phyloP scores from a whole-genome alignment of 2,329 filamentous ascomycete genomes.

The Pestalotiopsis sp. region DNA sequence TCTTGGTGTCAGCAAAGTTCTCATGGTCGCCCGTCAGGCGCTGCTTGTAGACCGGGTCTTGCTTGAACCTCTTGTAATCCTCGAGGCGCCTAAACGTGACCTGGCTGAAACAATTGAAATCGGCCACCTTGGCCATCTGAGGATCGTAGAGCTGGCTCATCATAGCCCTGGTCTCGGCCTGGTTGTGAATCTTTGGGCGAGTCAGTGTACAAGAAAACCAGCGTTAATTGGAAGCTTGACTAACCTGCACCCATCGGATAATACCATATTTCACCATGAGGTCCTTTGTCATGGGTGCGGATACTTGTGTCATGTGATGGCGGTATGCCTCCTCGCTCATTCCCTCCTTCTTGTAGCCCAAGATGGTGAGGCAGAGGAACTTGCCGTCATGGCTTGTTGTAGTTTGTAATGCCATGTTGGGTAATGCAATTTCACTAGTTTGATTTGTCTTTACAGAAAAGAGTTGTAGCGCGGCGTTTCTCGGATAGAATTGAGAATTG shows the following conservation, averaged over 20 bases:
- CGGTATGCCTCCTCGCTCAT: slow-evolving; percentile 49
- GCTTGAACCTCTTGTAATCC: slow-evolving; percentile 47
- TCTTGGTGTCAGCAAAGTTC: slow-evolving; percentile 49
- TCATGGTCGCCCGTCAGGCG: slow-evolving; percentile 45
- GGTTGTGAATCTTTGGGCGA: slow-evolving; percentile 40
- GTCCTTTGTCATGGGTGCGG: slow-evolving; percentile 44
- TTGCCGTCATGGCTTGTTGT: slow-evolving; percentile 4
- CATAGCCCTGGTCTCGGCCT: slow-evolving; percentile 31
- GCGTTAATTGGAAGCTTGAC: not conserved
- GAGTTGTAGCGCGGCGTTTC: no score
- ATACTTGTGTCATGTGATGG: slow-evolving; percentile 46
- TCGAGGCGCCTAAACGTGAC: slow-evolving; percentile 44
- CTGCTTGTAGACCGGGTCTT: slow-evolving; percentile 48
- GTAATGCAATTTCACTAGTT: no score
- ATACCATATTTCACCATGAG: slow-evolving; percentile 52
- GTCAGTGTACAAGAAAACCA: no score
- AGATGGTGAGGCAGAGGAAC: slow-evolving; percentile 47
- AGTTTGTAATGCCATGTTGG: no score
- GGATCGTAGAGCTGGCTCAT: slow-evolving; percentile 43
- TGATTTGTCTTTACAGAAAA: no score
- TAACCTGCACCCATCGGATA: slow-evolving; percentile 44
- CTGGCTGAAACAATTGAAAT: slow-evolving; percentile 51
- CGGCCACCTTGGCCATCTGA: slow-evolving; percentile 48
- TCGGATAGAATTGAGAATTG: no score
- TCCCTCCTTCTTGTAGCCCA: slow-evolving; percentile 45